Conservation (phyloP, 2,329 filamentous ascomycete species). For the Phyllosticta capitalensis region DNA sequence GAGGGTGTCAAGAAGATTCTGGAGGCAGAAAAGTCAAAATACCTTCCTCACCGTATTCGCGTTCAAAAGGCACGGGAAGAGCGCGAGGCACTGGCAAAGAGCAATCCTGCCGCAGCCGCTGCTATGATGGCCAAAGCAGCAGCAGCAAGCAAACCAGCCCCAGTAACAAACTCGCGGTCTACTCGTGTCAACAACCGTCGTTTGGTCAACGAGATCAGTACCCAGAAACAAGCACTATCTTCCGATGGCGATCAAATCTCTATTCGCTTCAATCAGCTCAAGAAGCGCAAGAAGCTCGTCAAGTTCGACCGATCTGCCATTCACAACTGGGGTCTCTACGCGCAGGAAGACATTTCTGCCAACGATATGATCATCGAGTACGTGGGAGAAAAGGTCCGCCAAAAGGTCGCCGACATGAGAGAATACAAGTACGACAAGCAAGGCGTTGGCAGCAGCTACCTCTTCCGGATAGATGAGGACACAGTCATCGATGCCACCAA, state of each 20-base stretch:
- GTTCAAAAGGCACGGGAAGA: conserved; percentile 87
- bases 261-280: conserved; percentile 95
- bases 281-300: conserved; percentile 98
- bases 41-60: conserved; percentile 93
- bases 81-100: conserved; percentile 66
- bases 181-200: conserved; percentile 94
- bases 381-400: conserved; percentile 91
- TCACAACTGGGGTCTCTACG: conserved; percentile 97
- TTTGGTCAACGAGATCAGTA: conserved; percentile 87
- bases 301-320: conserved; percentile 96
- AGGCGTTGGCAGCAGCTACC: conserved; percentile 91
- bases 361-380: conserved; percentile 99
- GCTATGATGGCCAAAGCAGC: conserved; percentile 62
- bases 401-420: conserved; percentile 93
- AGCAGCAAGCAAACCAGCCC: conserved; percentile 63
- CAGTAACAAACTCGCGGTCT: conserved; percentile 83
- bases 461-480: conserved; percentile 96
- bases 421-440: conserved; percentile 90
- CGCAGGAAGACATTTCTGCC: conserved; percentile 91
- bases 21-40: conserved; percentile 96
- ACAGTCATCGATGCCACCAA: conserved; percentile 98
- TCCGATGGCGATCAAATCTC: conserved; percentile 73
- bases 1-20: conserved; percentile 93
- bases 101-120: conserved; percentile 45
- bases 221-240: conserved; percentile 68